Base-by-base conservation (phyloP, 2,329 filamentous ascomycete species). In the Fonsecaea nubica region DNA sequence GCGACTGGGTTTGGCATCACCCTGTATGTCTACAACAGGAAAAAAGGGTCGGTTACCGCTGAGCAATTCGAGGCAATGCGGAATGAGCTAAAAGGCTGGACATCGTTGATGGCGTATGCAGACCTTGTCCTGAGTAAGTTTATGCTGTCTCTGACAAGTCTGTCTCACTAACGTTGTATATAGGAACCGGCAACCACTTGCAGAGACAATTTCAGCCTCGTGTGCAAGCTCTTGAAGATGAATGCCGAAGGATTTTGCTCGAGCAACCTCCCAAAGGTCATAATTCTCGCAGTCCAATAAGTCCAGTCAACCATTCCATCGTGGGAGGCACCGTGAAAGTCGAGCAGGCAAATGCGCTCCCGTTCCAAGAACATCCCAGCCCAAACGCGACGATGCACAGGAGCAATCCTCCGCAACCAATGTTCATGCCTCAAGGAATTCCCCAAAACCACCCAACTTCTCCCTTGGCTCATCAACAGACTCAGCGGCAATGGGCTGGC, bases 41-140 rank as follows among this genome's bases (percentile, higher is more conserved):
- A 67, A 48, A 68, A 60, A 38, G 63, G 30, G 2, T 52, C 56
- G 2, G 42, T 72, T 9, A 71, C 66, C 13, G 30, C 62, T 8
- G 72, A 74, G 25, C 69, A 72, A 48, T 74, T 73, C 50, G 67
- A 69, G 54, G 64, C 61, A 10, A 73, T 74, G 65, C 62, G 70
- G 54, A 73, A 73, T 54, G 72, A 74, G 56, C 57, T 74, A 33
- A 71, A 66, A 18, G 70, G 70, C 15, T 74, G 72, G 72, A 64
- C 70, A 38, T 69, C 65, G 13, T 57, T 72, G 42, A 70, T 73
- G 69, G 68, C 69, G n/a, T 72, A 70, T 57, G 72, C 72, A 36
- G 72, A 72, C 45, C 63, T 70, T 12, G 69, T 73, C 12, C 48
- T 73, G 15, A 66, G 69, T 66, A 62, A 62, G 69, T 70, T 5